A percentile compares a stretch with the other conserved stretches of the same genome.
Conservation (phyloP, 768 basidiomycete genomes). For the Ephemerocybe angulata region DNA sequence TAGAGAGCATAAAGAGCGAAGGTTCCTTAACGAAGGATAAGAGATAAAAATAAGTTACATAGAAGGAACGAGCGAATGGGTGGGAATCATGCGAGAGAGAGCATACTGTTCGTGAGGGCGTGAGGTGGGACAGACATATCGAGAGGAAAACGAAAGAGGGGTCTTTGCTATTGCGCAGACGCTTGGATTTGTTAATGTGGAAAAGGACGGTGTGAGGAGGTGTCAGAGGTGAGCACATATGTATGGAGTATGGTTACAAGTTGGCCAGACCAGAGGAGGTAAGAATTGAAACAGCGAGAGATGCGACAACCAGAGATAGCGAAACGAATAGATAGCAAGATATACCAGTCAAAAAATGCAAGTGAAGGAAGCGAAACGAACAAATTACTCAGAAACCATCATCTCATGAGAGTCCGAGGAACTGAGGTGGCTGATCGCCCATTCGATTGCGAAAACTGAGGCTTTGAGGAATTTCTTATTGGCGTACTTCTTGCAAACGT, state of each 20-base stretch:
- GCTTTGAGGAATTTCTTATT: slow-evolving; percentile 98
- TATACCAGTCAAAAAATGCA: slow-evolving; percentile 10
- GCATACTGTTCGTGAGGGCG: slow-evolving; percentile 26
- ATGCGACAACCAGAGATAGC: slow-evolving; percentile 3
- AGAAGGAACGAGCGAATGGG: slow-evolving; percentile 12
- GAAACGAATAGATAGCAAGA: slow-evolving; percentile 2
- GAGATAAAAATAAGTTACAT: slow-evolving; percentile 15
- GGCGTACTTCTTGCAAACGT: slow-evolving; percentile 94
- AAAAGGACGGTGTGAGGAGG: background rate
- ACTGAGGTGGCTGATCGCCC: slow-evolving; percentile 54
- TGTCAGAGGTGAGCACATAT: no score
- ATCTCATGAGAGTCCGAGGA: slow-evolving; percentile 24
- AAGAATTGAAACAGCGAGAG: slow-evolving; percentile 8
- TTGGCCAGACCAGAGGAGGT: slow-evolving; percentile 10
- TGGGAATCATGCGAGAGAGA: slow-evolving; percentile 16
- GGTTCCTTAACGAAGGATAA: slow-evolving; percentile 16
- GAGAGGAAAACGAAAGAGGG: slow-evolving; percentile 8
- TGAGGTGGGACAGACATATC: slow-evolving; percentile 18
- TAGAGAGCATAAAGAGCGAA: slow-evolving; percentile 16
- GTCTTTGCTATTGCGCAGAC: background rate
- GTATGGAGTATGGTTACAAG: slow-evolving; percentile 6
- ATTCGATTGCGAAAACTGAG: slow-evolving; percentile 70
- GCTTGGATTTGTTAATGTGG: background rate
- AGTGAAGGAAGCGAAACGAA: slow-evolving; percentile 2
- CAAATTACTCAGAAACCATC: slow-evolving; percentile 40